Evolutionary conservation across 1,139 yeast genomes (phyloP), one percentile per base, ranked within the genome.

Genomic region (Nakaseomyces sp.): DNA sequence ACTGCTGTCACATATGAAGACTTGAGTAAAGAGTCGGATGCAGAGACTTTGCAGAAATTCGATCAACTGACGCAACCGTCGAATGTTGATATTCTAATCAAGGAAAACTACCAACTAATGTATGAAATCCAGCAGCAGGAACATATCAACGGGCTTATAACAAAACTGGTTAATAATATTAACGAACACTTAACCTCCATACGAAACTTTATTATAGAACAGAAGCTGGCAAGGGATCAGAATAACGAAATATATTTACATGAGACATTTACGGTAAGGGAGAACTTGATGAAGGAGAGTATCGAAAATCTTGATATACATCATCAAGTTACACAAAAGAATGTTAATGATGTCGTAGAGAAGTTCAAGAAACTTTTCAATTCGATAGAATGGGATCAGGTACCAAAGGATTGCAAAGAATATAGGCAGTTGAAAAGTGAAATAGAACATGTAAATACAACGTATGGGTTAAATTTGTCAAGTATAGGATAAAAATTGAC

Each of bases 121-220:
- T 57, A 58, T 39, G 52, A 56, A 36, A 59, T 61, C 28, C 58
- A 61, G 44, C 55, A 57, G 30, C 58, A 58, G 37, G 63, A 58
- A 38, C 60, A 57, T 42, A 43, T 60, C 25, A 53, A 58, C 42
- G 47, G 42, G n/a, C 56, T 55, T 39, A 47, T 59, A 9, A 46
- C 55, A 47, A 40, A 43, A 5, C 47, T 60, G 17, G 54, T 59
- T 2, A 52, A 49, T 40, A 57, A 53, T 43, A 54, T 61, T 16
- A 50, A 52, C 16, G 64, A 59, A 19, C 59, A 60, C 43, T 40
- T 61, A 8, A 44, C 43, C 20, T 58, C 63, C 1, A 56, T 61
- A 9, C 54, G 56, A 42, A 54, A 54, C 37, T 60, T 58, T 39
- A 50, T 60, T 4, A 50, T 55, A 13, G 64, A 60, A 12, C 38